A percentile compares a stretch with the other conserved stretches of the same genome.
Evolutionary conservation across 2,329 filamentous ascomycete genomes (phyloP).

Genomic region (Epichloe uncinata): DNA sequence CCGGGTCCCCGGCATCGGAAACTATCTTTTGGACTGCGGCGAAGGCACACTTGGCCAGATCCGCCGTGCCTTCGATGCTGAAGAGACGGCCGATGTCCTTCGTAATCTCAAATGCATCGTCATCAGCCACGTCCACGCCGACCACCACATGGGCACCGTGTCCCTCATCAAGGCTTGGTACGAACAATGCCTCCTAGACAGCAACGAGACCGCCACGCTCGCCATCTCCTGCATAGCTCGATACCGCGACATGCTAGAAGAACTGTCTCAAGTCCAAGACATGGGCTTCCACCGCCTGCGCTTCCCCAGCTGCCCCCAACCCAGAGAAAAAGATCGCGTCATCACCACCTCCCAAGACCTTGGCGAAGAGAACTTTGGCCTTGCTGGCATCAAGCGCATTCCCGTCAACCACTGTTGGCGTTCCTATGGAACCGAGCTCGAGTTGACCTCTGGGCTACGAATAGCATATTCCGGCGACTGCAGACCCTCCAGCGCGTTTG

Average conservation of each 20-base stretch:
- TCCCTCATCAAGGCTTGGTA: conserved; percentile 76
- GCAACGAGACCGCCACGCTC: conserved; percentile 31
- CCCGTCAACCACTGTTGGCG: conserved; percentile 67
- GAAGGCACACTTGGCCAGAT: conserved; percentile 88
- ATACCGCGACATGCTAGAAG: conserved; percentile 65
- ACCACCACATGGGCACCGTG: conserved; percentile 83
- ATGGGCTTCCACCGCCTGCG: conserved; percentile 48
- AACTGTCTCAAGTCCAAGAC: conserved; percentile 68
- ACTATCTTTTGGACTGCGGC: conserved; percentile 80
- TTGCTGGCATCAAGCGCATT: conserved; percentile 54
- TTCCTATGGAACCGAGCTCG: conserved; percentile 63
- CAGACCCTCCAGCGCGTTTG: conserved; percentile 60
- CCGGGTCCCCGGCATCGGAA: conserved; percentile 72
- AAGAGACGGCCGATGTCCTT: conserved; percentile 58
- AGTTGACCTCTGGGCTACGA: conserved; percentile 69
- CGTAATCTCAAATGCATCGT: conserved; percentile 68
- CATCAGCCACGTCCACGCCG: conserved; percentile 92
- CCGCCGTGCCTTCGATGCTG: conserved; percentile 53
- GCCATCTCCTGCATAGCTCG: conserved; percentile 54
- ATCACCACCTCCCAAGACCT: conserved; percentile 22
- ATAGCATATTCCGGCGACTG: conserved; percentile 93
- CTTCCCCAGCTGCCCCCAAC: conserved; percentile 18
- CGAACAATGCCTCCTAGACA: conserved; percentile 28
- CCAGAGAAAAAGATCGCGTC: conserved; percentile 13
- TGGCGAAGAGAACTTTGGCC: conserved; percentile 39